Conservation (phyloP, 2,329 filamentous ascomycete species). For the Ophiosphaerella herpotricha region DNA sequence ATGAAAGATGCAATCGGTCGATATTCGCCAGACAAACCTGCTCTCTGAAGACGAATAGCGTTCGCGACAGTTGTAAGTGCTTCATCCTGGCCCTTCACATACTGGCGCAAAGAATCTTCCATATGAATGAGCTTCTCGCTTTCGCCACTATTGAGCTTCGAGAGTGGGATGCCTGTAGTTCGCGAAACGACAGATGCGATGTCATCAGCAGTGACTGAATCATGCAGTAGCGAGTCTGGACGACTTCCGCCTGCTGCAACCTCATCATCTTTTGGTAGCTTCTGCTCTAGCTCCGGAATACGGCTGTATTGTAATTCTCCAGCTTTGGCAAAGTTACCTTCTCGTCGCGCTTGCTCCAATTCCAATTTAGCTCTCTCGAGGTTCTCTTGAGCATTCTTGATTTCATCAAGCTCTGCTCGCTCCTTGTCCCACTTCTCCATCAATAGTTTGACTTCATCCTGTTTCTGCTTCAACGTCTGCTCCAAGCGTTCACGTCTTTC, state of each 20-base stretch:
- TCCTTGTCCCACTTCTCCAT: conserved; percentile 91
- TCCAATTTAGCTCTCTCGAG: conserved; percentile 84
- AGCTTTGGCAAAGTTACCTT: conserved; percentile 88
- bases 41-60: conserved; percentile 90
- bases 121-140: conserved; percentile 94
- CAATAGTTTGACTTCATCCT: conserved; percentile 75
- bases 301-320: conserved; percentile 86
- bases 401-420: conserved; percentile 78
- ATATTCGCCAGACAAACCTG: conserved; percentile 89
- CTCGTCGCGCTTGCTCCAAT: conserved; percentile 82
- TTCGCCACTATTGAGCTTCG: conserved; percentile 89
- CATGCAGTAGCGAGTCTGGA: conserved; percentile 74
- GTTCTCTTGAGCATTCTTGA: conserved; percentile 87
- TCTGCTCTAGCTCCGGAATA: conserved; percentile 80
- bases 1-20: conserved; percentile 92
- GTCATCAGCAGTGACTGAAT: conserved; percentile 93
- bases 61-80: conserved; percentile 89
- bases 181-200: conserved; percentile 91
- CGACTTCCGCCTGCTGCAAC: conserved; percentile 27
- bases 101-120: conserved; percentile 84
- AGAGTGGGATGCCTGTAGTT: conserved; percentile 89
- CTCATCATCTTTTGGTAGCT: conserved; percentile 75
- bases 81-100: conserved; percentile 91
- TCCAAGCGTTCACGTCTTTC: conserved; percentile 89
- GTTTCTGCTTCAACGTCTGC: conserved; percentile 72